Base-by-base conservation (phyloP, 2,329 filamentous ascomycete genomes). In the Pestalotiopsis sp. region DNA sequence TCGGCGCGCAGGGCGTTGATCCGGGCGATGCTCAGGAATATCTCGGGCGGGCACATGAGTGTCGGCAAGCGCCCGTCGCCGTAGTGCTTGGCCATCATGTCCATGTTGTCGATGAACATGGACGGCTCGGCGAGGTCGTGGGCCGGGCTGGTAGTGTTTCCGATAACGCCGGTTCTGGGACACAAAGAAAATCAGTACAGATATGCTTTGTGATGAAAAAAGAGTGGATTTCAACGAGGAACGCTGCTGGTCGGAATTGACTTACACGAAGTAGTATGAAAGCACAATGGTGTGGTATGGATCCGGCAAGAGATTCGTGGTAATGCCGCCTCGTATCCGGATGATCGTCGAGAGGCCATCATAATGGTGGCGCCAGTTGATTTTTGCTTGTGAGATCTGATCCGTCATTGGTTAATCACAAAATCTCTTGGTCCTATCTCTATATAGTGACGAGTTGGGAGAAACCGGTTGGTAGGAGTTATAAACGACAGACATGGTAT, bases 111-210 rank as follows among this genome's bases (percentile, higher is more conserved):
- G 39, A 72, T 60, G 14, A 74, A 70, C 4, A 71, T 66, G 38
- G 70, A 30, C 1, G 69, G 59, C 13, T 30, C 56, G 6, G 72
- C 62, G 56, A 66, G 71, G 64, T 78, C 71, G 20, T 74, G 68
- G 55, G 75, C 73, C 6, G 78, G 78, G 4, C 74, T 76, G 9
- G 77, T 76, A 2, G 78, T 77, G 68, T 80, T 77, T 1, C 71
- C 76, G 9, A 79, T 72, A 10, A 76, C 73, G 20, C 75, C 73
- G 35, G 74, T 62, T 55, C 77, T 78, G 24, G 24, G 3, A 24
- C 24, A 24, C 24, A 24, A 24, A 24, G 24, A 24, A 24, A 24
- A 24, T 24, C 24, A 30, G 26, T 7, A 30, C 7, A 6, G 26
- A 6, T 30, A 7, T 30, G 26, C 7, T 30, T 30, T 30, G 26